Evolutionary conservation across 148 eudicot genomes (phyloP).

Genomic region (Suaeda aralocaspica): DNA sequence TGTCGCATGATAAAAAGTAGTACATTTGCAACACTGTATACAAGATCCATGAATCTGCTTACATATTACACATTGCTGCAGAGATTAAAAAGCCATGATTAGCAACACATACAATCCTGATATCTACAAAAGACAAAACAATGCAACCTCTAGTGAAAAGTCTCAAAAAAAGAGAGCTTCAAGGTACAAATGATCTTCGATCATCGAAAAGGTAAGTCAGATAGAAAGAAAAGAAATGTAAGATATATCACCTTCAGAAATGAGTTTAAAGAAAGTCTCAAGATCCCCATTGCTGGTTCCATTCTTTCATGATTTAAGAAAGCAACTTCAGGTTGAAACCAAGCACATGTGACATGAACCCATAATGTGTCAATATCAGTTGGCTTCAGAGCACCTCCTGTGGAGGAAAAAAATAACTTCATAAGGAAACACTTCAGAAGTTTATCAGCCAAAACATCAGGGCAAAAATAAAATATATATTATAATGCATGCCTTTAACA

Average conservation of each 20-base stretch:
- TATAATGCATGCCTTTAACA: conserved; percentile 57
- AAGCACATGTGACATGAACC: conserved; percentile 99
- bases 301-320: conserved; percentile 61
- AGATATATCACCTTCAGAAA: conserved; percentile 57
- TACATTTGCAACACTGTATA: conserved; percentile 87
- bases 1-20: conserved; percentile 79
- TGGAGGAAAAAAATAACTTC: conserved; percentile 18
- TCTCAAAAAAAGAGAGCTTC: background rate
- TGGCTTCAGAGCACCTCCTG: conserved; percentile 98
- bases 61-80: conserved; percentile 79
- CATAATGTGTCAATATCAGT: conserved; percentile 77
- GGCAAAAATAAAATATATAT: no score
- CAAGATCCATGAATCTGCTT: conserved; percentile 91
- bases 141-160: background rate
- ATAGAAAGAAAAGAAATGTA: background rate
- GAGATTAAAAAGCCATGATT: conserved; percentile 17
- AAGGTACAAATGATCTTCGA: background rate
- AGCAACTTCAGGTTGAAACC: conserved; percentile 93
- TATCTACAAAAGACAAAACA: background rate
- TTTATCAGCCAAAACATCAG: background rate
- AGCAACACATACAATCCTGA: conserved; percentile 4
- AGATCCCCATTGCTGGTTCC: conserved; percentile 91
- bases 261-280: conserved; percentile 55
- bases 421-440: conserved; percentile 10
- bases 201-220: background rate